These are phyloP conservation scores for Phialocephala sp. DNA, from an alignment of 2,329 filamentous ascomycete species.

Conservation along the genomic window DNA sequence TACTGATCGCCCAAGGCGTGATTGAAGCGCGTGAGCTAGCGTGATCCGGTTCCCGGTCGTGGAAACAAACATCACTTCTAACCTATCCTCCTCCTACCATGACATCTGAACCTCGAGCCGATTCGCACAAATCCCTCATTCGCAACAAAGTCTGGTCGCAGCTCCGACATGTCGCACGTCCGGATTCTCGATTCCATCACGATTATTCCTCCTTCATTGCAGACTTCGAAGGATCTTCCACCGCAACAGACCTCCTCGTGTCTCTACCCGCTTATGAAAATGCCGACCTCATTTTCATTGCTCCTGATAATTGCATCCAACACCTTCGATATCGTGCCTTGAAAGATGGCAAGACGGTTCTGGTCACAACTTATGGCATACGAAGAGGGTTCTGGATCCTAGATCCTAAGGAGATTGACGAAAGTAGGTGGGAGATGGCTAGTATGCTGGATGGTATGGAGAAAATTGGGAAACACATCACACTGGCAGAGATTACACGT, in stretches of 20 bases:
- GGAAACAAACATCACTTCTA: slow-evolving; percentile 5
- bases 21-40: not conserved
- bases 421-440: slow-evolving; percentile 42
- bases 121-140: slow-evolving; percentile 21
- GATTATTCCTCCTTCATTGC: slow-evolving; percentile 51
- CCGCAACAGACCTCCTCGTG: slow-evolving; percentile 43
- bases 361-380: slow-evolving; percentile 50
- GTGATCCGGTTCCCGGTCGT: not conserved
- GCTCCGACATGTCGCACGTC: slow-evolving; percentile 47
- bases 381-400: slow-evolving; percentile 50
- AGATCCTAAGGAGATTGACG: slow-evolving; percentile 44
- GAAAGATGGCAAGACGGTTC: slow-evolving; percentile 47
- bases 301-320: slow-evolving; percentile 53
- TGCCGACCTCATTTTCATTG: slow-evolving; percentile 46
- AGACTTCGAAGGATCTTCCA: slow-evolving; percentile 48
- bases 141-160: slow-evolving; percentile 43
- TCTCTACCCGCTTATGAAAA: slow-evolving; percentile 43
- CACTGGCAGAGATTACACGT: slow-evolving; percentile 45
- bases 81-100: not conserved
- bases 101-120: not conserved
- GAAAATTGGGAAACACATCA: slow-evolving; percentile 45
- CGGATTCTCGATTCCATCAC: slow-evolving; percentile 51
- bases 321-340: slow-evolving; percentile 46
- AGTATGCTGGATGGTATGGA: slow-evolving; percentile 53
- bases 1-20: not conserved